Evolutionary conservation across 2,329 filamentous ascomycete genomes (phyloP).

Genomic region (Verticillium dahliae): DNA sequence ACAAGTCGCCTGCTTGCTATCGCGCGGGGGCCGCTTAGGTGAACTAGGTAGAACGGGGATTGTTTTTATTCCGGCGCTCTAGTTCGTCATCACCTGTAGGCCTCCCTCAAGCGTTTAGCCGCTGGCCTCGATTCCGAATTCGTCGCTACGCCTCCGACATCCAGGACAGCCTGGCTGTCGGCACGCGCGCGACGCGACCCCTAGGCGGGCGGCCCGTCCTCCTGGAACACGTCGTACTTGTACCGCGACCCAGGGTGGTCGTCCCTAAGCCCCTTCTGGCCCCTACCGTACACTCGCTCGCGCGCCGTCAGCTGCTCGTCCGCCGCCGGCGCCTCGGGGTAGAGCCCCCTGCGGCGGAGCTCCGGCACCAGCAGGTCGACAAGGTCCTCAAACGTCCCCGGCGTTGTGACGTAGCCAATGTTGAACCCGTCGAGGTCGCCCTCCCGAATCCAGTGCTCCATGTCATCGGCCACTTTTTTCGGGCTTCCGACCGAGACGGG

Average conservation of each 20-base stretch:
- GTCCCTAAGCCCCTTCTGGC: slow-evolving; percentile 46
- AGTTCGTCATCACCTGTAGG: background rate
- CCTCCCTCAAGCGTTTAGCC: background rate
- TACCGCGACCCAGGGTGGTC: slow-evolving; percentile 55
- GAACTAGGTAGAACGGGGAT: background rate
- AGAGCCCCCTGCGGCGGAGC: slow-evolving; percentile 19
- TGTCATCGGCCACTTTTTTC: slow-evolving; percentile 33
- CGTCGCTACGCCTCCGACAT: background rate
- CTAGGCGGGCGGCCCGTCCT: slow-evolving; percentile 28
- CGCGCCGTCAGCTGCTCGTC: slow-evolving; percentile 38
- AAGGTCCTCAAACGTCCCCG: slow-evolving; percentile 26
- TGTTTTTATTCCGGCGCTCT: background rate
- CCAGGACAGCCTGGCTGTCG: background rate
- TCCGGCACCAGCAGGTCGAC: slow-evolving; percentile 23
- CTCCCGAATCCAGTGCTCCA: slow-evolving; percentile 36
- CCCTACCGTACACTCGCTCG: slow-evolving; percentile 57
- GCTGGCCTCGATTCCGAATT: background rate
- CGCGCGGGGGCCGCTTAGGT: too few relatives aligned
- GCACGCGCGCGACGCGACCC: background rate
- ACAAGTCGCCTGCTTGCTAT: too few relatives aligned
- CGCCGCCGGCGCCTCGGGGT: slow-evolving; percentile 18
- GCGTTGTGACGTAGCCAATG: slow-evolving; percentile 34
- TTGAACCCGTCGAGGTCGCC: slow-evolving; percentile 35
- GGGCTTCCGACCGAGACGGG: slow-evolving; percentile 29
- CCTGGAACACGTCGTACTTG: slow-evolving; percentile 56